Evolutionary conservation across 306 rosid genomes (phyloP).

Genomic region (Citrullus colocynthis): DNA sequence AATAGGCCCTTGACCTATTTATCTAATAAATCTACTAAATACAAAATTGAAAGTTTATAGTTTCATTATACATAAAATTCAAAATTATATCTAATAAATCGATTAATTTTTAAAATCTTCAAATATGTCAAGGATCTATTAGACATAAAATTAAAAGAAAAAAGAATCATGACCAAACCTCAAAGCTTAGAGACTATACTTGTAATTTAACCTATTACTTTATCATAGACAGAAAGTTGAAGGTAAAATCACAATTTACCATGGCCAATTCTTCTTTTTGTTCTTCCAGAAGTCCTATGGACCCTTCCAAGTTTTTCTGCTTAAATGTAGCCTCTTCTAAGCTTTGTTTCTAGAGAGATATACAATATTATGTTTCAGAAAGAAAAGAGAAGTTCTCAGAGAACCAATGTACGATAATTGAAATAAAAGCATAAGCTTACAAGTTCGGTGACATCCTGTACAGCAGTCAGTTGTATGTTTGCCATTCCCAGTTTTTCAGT

Average conservation of each 20-base stretch:
- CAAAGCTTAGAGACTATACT: not conserved
- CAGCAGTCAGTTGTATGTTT: constrained; percentile 30
- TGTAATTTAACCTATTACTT: not conserved
- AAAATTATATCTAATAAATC: not conserved
- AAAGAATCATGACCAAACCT: not conserved
- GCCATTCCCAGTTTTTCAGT: constrained; percentile 39
- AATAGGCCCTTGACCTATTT: too few species aligned
- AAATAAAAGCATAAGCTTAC: constrained; percentile 36
- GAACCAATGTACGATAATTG: not conserved
- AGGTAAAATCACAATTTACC: constrained; percentile 28
- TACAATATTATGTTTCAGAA: not conserved
- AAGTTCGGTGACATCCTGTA: constrained; percentile 47
- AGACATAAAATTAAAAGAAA: not conserved
- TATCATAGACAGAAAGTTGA: not conserved
- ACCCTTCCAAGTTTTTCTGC: constrained; percentile 43
- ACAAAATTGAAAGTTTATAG: not conserved
- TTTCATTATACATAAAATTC: not conserved
- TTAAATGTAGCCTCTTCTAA: constrained; percentile 50
- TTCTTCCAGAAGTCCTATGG: constrained; percentile 39
- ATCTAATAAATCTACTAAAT: too few species aligned
- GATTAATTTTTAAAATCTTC: too few species aligned
- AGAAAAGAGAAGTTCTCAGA: not conserved
- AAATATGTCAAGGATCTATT: not conserved
- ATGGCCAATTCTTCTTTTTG: constrained; percentile 80
- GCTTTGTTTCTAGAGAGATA: constrained; percentile 37